A percentile compares a stretch with the other conserved stretches of the same genome.
These are phyloP conservation scores for Agarophyton chilense DNA, from an alignment of 23 red algal species.

Conservation along the genomic window DNA sequence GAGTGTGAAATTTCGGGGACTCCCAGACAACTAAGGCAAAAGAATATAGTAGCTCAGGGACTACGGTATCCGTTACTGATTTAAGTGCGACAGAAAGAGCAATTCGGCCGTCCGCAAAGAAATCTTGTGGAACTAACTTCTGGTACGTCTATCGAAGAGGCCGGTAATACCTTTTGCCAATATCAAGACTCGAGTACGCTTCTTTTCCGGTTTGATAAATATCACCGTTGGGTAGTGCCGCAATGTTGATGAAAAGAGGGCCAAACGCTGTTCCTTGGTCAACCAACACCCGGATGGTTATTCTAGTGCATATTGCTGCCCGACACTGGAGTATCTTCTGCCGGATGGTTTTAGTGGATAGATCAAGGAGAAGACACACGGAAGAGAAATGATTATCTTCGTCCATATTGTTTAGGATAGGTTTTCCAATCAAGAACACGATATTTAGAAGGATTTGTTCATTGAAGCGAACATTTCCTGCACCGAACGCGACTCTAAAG, in stretches of 20 bases:
- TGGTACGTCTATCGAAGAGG: background rate
- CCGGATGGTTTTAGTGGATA: background rate
- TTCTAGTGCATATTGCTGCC: background rate
- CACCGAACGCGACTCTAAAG: constrained; percentile 12
- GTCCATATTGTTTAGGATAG: background rate
- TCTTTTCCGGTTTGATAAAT: constrained; percentile 3
- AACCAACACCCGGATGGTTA: background rate
- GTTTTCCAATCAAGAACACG: background rate
- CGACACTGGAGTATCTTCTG: background rate
- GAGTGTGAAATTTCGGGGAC: background rate
- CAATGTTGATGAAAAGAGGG: background rate
- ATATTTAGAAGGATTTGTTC: constrained; percentile 1
- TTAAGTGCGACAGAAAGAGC: background rate
- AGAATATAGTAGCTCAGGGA: background rate
- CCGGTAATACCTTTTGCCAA: constrained; percentile 8
- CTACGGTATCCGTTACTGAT: constrained; percentile 10
- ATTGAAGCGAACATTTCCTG: constrained; percentile 28
- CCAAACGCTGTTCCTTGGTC: background rate
- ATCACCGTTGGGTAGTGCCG: background rate
- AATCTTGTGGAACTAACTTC: background rate
- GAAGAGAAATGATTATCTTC: background rate
- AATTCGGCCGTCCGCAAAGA: background rate
- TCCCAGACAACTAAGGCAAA: constrained; percentile 11
- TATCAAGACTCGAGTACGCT: constrained; percentile 7
- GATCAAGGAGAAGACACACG: background rate